A percentile compares a stretch with the other conserved stretches of the same genome.
Conservation (phyloP, 2,329 filamentous ascomycete genomes). For the Monilinia vaccinii-corymbosi region DNA sequence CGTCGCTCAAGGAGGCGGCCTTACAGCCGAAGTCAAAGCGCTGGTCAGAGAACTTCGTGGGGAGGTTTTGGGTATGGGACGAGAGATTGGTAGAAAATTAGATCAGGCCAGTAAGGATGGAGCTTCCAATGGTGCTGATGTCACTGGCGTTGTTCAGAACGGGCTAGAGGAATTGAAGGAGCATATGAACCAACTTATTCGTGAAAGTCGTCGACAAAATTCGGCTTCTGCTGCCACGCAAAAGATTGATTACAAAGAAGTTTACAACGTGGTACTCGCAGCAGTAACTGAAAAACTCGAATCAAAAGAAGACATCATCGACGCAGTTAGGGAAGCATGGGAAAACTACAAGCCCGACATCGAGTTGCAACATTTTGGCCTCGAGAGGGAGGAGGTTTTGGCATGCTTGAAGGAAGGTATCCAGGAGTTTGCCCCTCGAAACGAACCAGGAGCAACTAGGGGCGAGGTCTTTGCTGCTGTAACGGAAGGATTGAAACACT, state of each 20-base stretch:
- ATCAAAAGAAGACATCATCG: slow-evolving; percentile 72
- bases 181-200: slow-evolving; percentile 72
- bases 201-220: slow-evolving; percentile 64
- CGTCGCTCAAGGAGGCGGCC: slow-evolving; percentile 75
- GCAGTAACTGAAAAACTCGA: slow-evolving; percentile 52
- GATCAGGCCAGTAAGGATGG: slow-evolving; percentile 53
- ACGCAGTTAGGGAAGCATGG: slow-evolving; percentile 83
- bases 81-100: slow-evolving; percentile 80
- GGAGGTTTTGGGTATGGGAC: slow-evolving; percentile 89
- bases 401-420: slow-evolving; percentile 80
- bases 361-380: slow-evolving; percentile 77
- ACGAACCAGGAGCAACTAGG: slow-evolving; percentile 53
- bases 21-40: slow-evolving; percentile 87
- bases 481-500: slow-evolving; percentile 76
- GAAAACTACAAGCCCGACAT: slow-evolving; percentile 93
- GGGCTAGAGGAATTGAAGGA: slow-evolving; percentile 74
- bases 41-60: slow-evolving; percentile 82
- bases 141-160: slow-evolving; percentile 69
- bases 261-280: slow-evolving; percentile 75
- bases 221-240: slow-evolving; percentile 53
- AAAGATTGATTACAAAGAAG: slow-evolving; percentile 66
- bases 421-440: slow-evolving; percentile 54
- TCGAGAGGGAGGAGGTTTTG: slow-evolving; percentile 85
- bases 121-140: slow-evolving; percentile 40
- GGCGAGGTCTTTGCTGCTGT: slow-evolving; percentile 82